Evolutionary conservation across 225 moss, liverwort and hornwort species (phyloP).

Genomic region (Straminergon stramineum): DNA sequence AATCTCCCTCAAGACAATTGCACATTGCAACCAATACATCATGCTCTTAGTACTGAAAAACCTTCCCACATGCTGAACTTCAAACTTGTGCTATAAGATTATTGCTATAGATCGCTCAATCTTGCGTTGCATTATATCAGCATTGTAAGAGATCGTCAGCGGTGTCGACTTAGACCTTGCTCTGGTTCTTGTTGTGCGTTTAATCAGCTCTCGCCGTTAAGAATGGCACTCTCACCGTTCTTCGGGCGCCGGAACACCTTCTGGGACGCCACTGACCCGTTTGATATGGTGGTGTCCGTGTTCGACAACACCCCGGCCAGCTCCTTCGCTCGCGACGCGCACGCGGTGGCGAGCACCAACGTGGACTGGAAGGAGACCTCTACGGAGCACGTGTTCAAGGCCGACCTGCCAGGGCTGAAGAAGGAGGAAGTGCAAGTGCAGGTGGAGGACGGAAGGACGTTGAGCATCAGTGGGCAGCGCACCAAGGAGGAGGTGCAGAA

Average conservation of each 20-base stretch:
- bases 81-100: too few species aligned
- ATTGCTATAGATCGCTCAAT: not conserved
- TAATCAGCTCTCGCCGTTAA: not conserved
- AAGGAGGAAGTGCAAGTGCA: constrained; percentile 4
- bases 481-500: constrained; percentile 3
- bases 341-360: not conserved
- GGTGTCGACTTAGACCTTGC: too few species aligned
- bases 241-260: not conserved
- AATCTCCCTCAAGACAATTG: not conserved
- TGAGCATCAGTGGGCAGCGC: not conserved
- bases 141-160: too few species aligned
- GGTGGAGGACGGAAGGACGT: not conserved
- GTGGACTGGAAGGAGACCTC: not conserved
- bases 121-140: too few species aligned
- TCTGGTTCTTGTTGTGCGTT: not conserved
- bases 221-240: not conserved
- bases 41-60: not conserved
- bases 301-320: not conserved
- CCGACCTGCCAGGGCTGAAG: not conserved
- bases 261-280: not conserved
- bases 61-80: not conserved
- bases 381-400: not conserved
- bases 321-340: not conserved
- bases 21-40: not conserved
- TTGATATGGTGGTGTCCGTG: not conserved